Evolutionary conservation across 2,329 filamentous ascomycete species (phyloP).

Genomic region (Diaporthe helianthi): DNA sequence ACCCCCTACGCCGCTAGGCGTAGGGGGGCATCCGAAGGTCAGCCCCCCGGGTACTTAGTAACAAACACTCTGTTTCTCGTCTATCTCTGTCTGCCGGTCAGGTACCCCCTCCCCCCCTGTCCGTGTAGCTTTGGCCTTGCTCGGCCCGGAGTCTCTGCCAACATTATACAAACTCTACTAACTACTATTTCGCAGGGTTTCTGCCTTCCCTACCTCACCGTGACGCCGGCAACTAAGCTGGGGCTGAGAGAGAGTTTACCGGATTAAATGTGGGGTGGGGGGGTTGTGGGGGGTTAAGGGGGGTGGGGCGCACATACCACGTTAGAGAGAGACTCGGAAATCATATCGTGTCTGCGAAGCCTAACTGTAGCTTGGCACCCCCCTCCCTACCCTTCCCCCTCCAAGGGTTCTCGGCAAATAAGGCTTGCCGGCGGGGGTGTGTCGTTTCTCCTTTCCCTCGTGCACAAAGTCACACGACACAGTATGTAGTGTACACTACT

Average conservation of each 20-base stretch:
- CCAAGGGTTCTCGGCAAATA: neutral
- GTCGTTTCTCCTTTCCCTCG: conserved; percentile 4
- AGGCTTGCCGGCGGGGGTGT: conserved; percentile 3
- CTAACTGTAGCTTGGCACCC: neutral
- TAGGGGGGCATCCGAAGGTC: no score
- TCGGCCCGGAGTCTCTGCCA: conserved; percentile 9
- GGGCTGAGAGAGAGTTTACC: neutral
- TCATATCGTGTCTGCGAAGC: neutral
- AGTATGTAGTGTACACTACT: no score
- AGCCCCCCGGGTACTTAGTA: no score
- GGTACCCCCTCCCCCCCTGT: no score
- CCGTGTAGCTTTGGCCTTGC: neutral
- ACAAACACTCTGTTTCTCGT: no score
- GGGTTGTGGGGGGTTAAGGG: no score
- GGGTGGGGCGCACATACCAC: no score
- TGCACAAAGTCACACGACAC: neutral
- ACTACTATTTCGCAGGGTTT: neutral
- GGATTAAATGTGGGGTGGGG: neutral
- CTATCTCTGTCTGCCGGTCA: neutral
- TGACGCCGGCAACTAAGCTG: neutral
- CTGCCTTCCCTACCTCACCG: neutral
- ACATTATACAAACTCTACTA: conserved; percentile 5
- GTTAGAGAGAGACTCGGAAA: no score
- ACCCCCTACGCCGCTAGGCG: no score
- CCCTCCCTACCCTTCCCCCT: neutral